These are phyloP conservation scores for Aphanomyces stellatus DNA, from an alignment of 352 stramenopile genomes.

Conservation along the genomic window DNA sequence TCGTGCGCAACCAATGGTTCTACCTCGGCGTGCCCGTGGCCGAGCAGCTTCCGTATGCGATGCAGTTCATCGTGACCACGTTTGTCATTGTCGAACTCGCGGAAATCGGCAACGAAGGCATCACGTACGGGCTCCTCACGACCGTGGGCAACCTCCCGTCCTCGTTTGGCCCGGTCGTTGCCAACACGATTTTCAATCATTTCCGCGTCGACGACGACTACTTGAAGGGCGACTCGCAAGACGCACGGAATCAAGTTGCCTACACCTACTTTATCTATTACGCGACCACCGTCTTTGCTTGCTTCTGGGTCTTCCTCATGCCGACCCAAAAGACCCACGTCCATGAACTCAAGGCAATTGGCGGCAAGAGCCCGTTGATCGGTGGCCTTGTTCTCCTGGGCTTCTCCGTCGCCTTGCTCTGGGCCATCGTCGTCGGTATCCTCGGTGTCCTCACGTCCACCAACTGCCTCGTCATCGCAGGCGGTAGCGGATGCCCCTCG, in stretches of 20 bases:
- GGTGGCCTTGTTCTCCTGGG: constrained; percentile 10
- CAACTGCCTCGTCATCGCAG: constrained; percentile 45
- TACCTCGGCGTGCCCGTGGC: constrained; percentile 41
- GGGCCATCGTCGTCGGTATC: constrained; percentile 49
- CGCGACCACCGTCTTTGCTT: constrained; percentile 15
- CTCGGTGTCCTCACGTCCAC: constrained; percentile 48
- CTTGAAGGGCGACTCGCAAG: constrained; percentile 3
- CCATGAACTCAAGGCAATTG: constrained; percentile 18
- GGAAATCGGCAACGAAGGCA: constrained; percentile 24
- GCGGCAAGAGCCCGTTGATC: constrained; percentile 8
- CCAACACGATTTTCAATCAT: constrained; percentile 16
- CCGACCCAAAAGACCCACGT: constrained; percentile 24
- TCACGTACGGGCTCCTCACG: constrained; percentile 23
- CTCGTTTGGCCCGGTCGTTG: constrained; percentile 17
- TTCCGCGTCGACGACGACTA: constrained; percentile 18
- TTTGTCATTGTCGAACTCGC: constrained; percentile 26
- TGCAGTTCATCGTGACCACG: constrained; percentile 26
- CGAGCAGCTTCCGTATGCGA: constrained; percentile 33
- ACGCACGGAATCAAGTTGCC: constrained; percentile 17
- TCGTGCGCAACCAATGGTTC: constrained; percentile 38
- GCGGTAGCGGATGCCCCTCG: constrained; percentile 33
- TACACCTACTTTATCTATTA: constrained; percentile 19
- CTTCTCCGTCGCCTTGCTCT: constrained; percentile 29
- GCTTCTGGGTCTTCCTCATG: constrained; percentile 22
- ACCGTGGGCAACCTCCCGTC: constrained; percentile 21